These are phyloP conservation scores for Sphagnum tenellum DNA, from an alignment of 225 moss, liverwort and hornwort genomes.

Conservation along the genomic window DNA sequence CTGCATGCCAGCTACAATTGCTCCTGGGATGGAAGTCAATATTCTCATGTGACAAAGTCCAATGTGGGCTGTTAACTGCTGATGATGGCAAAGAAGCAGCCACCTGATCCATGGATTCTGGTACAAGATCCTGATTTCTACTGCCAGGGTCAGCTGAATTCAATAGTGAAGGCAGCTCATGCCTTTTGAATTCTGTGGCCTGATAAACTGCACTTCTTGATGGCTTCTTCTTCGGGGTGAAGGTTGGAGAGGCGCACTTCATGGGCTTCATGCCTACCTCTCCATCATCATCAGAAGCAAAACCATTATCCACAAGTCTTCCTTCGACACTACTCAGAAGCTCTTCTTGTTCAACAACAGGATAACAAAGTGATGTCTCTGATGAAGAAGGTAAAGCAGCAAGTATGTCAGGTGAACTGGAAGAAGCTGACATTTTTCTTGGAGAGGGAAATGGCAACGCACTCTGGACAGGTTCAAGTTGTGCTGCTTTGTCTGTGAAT, in stretches of 20 bases:
- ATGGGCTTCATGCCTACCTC: constrained; percentile 36
- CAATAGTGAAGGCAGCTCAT: constrained; percentile 11
- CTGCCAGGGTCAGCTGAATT: constrained; percentile 10
- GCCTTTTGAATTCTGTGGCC: constrained; percentile 16
- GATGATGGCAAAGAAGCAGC: constrained; percentile 10
- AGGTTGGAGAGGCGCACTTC: constrained; percentile 43
- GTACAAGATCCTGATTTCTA: too few relatives aligned
- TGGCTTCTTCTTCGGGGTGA: constrained; percentile 26
- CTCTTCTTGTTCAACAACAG: constrained; percentile 11
- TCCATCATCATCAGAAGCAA: constrained; percentile 26
- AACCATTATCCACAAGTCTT: constrained; percentile 11
- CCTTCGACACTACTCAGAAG: constrained; percentile 17
- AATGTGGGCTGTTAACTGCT: constrained; percentile 7
- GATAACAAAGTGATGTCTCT: background rate
- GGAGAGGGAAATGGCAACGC: constrained; percentile 30
- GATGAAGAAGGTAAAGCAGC: constrained; percentile 10
- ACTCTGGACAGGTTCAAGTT: constrained; percentile 38
- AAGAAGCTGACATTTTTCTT: constrained; percentile 11
- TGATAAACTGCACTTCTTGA: constrained; percentile 16
- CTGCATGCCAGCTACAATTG: background rate
- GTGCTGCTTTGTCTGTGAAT: constrained; percentile 19
- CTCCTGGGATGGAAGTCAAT: constrained; percentile 6
- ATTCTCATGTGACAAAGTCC: constrained; percentile 14
- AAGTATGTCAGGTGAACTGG: constrained; percentile 18
- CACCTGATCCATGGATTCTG: constrained; percentile 6